Evolutionary conservation across 73 alveolate species (phyloP).

Genomic region (Paramecium bursaria): DNA sequence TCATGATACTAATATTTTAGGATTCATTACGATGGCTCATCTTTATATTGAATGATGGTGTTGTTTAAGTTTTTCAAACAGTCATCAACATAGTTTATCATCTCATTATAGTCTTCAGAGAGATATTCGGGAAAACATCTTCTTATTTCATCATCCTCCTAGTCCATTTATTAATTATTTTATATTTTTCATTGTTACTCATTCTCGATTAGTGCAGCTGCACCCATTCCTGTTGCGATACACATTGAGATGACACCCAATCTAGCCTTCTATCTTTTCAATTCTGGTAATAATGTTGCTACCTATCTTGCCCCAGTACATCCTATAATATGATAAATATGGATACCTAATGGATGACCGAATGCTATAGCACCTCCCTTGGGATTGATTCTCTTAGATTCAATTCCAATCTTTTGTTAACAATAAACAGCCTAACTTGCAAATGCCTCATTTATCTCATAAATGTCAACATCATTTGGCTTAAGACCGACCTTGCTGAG

Average conservation of each 20-base stretch:
- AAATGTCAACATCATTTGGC: slow-evolving; percentile 96
- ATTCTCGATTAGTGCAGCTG: slow-evolving; percentile 98
- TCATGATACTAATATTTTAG: slow-evolving; percentile 39
- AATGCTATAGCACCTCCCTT: slow-evolving; percentile 99
- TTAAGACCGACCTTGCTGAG: slow-evolving; percentile 92
- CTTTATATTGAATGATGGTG: too few relatives aligned
- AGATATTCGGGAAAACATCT: slow-evolving; percentile 35
- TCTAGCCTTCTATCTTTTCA: slow-evolving; percentile 95
- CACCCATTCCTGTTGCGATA: slow-evolving; percentile 99
- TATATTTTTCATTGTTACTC: too few relatives aligned
- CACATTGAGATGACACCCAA: slow-evolving; percentile 99
- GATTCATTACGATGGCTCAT: too few relatives aligned
- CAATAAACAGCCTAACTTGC: slow-evolving; percentile 98
- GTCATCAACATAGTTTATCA: too few relatives aligned
- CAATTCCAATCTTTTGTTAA: slow-evolving; percentile 91
- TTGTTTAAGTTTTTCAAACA: too few relatives aligned
- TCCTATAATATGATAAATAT: slow-evolving; percentile 47
- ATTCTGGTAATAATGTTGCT: slow-evolving; percentile 96
- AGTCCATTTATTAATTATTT: too few relatives aligned
- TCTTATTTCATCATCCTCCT: slow-evolving; percentile 39
- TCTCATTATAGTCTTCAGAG: slow-evolving; percentile 27
- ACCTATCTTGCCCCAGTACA: slow-evolving; percentile 99
- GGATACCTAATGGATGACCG: slow-evolving; percentile 98
- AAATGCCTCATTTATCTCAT: slow-evolving; percentile 99
- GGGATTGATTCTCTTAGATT: slow-evolving; percentile 97